Percentiles rank a stretch among this genome's conserved stretches.
These are phyloP conservation scores for Pichia exigua DNA, from an alignment of 805 yeast genomes.

Conservation along the genomic window DNA sequence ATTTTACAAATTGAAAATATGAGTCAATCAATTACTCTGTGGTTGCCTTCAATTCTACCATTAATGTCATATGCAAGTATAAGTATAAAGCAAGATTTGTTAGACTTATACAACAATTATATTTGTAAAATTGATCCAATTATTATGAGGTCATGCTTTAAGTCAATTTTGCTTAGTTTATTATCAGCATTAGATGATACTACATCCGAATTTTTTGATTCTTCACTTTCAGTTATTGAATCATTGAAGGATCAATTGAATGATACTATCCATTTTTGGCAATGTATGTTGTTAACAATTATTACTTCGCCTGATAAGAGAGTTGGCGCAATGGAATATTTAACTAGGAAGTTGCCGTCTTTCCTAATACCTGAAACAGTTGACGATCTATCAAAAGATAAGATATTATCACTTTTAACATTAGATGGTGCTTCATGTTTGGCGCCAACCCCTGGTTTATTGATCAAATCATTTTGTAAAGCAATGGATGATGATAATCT, in stretches of 20 bases:
- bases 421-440: slow-evolving; percentile 51
- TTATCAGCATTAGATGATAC: slow-evolving; percentile 92
- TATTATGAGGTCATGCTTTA: slow-evolving; percentile 46
- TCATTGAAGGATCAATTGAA: slow-evolving; percentile 45
- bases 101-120: slow-evolving; percentile 51
- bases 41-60: slow-evolving; percentile 94
- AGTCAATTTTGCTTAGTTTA: slow-evolving; percentile 65
- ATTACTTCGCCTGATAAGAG: slow-evolving; percentile 74
- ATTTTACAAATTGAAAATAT: slow-evolving; percentile 50
- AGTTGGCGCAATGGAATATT: slow-evolving; percentile 78
- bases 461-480: slow-evolving; percentile 64
- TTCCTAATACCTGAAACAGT: slow-evolving; percentile 24
- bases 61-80: slow-evolving; percentile 82
- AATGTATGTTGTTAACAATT: slow-evolving; percentile 63
- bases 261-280: slow-evolving; percentile 83
- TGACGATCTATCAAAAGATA: slow-evolving; percentile 14
- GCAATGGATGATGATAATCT: slow-evolving; percentile 62
- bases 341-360: slow-evolving; percentile 55
- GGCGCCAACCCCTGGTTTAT: slow-evolving; percentile 70
- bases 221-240: slow-evolving; percentile 54
- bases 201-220: slow-evolving; percentile 69
- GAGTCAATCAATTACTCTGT: slow-evolving; percentile 50
- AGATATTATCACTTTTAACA: slow-evolving; percentile 18
- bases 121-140: slow-evolving; percentile 44
- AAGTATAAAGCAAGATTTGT: slow-evolving; percentile 72